Evolutionary conservation across 768 basidiomycete species (phyloP), one percentile per base, ranked within the genome.

Genomic region (Gymnopilus junonius): DNA sequence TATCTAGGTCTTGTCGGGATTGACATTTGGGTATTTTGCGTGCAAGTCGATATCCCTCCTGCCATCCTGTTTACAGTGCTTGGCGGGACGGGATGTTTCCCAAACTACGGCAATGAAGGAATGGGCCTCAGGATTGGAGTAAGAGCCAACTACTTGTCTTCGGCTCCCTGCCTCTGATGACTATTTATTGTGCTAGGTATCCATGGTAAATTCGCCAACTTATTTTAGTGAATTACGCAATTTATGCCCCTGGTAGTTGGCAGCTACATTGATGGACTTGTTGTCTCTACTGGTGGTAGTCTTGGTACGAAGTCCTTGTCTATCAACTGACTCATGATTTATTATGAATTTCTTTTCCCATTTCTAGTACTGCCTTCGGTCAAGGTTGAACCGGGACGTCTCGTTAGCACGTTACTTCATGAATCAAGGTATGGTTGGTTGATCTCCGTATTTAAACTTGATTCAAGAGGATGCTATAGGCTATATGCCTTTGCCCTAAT

Each of bases 11-110:
- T 82, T 14, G 57, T 78, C 17, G 76, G 66, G 1, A 63, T 76
- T 11, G 71, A 77, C 57, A 59, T 80, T 10, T 80, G 78, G 77
- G 72, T 75, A 3, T 81, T 81, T 59, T 78, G 76, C 50, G 67
- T 65, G 14, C 50, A 71, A 17, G 65, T 75, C 46, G 61, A 65
- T 2, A 53, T 65, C 10, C 61, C 71, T 21, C 71, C 77, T 6
- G 58, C 67, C 23, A 54, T 62, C 17, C 62, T 70, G 2, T 79
- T 72, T 55, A 21, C 66, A 8, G 5, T 69, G 7, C 51, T 74
- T 6, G 70, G 70, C 0, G 71, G 70, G 1, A 76, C 76, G 0
- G 80, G 80, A 5, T 81, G 79, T 59, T 81, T 78, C 55, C 76
- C 80, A 1, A 73, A 79, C 40, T 81, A 80, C 54, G 73, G 73